Base-by-base conservation (phyloP, 768 basidiomycete genomes). In the Leccinum sublutescens region DNA sequence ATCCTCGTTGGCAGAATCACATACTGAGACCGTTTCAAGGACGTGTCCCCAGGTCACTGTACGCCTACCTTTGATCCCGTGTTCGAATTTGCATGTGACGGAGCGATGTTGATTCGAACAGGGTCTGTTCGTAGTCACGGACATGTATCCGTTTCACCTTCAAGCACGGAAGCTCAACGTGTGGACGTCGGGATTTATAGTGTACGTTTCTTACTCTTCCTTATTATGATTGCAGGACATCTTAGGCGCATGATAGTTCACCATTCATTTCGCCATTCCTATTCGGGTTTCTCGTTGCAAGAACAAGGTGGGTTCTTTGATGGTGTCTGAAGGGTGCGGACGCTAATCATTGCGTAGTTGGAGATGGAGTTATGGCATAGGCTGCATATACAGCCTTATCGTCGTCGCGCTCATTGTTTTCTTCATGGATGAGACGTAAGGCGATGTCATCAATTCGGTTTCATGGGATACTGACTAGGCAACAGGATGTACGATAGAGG, bases 291-390 rank as follows among this genome's bases (percentile, higher is more conserved):
- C 68, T 72, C 15, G 64, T 62, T 54, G 70, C 68, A 33, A 61
- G 66, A 14, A 58, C 54, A 56, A 72, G 59, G 71, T 70, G 19
- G 3, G 15, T 23, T 31, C 19, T 33, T 25, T 34, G 14, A 2
- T 25, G 12, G 29, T 11, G 33, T 29, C 2, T 29, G 29, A 31
- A 4, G 19, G 15, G 27, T 4, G 17, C n/a, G 19, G 7, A 36
- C 33, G 17, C 34, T 69, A 15, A 67, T 51, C 0, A 17, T 1
- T 27, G 5, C 27, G 5, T 50, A 80, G 76, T 55, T 83, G 77
- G 77, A 67, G 79, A 33, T 82, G 82, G 81, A 72, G 80, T n/a
- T 84, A 83, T 58, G 80, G 79, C 19, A 78, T 82, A 60, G 83
- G 76, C 0, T 78, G 76, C 17, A 78, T 82, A 10, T 84, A 82